Base-by-base conservation (phyloP, 169 alveolate species). In the Amoebophrya sp. region DNA sequence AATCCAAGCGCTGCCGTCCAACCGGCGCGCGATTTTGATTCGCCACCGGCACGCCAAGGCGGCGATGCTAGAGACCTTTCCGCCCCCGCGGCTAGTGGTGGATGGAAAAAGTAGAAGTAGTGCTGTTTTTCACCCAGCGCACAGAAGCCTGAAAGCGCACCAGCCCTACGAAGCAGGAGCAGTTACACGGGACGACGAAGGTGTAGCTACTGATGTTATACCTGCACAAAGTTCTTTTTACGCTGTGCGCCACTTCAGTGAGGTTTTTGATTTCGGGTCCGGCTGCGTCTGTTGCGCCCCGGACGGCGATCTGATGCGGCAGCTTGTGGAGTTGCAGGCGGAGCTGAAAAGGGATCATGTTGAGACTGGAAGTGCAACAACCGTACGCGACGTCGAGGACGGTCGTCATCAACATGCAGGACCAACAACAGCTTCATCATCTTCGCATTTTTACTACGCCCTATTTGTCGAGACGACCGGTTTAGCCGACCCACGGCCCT, bases 241-340 rank as follows among this genome's bases (percentile, higher is more conserved):
- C 35, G 2, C 29, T 25, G 83, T 66, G 12, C 32, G 32, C 7
- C 83, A 66, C 83, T 66, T 66, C 35, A 7, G 32, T 2, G 83
- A 66, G 83, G 83, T 66, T 2, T 66, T 25, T n/a, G 83, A 66
- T 25, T 66, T 66, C 35, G 83, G 83, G 32, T 66, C 83, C 10
- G 83, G 83, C 18, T 66, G 83, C 83, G 83, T n/a, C 38, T 66
- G 83, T 25, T 66, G 83, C 32, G 83, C 83, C 7, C 83, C 83
- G 39, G 83, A 66, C 18, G 83, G 83, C 12, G 83, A 66, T 25
- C 32, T 66, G 29, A 66, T 66, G 83, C 83, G 83, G 18, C 83
- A 66, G 35, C 35, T 66, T 2, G 1, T n/a, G 35, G 83, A 66
- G 32, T 3, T 66, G 29, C 2, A 18, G 7, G 66, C 29, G 18